Evolutionary conservation across 1,139 yeast genomes (phyloP).

Genomic region (Hemisphaericaspora subhashii): DNA sequence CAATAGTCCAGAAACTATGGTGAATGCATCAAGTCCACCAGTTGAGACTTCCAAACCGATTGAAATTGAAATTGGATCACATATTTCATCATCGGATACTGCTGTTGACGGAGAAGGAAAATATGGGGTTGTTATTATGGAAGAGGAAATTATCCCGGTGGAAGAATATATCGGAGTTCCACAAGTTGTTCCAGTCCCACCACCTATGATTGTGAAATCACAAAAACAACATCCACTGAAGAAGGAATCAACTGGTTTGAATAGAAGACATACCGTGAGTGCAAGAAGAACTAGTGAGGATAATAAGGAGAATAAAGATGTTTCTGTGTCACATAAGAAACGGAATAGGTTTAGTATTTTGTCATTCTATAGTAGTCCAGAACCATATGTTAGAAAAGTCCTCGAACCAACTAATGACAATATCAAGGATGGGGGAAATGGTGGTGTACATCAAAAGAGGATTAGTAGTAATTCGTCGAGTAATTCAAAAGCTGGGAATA

Average conservation of each 20-base stretch:
- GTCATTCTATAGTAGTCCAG: conserved; percentile 38
- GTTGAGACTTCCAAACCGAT: neutral
- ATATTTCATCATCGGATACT: conserved; percentile 3
- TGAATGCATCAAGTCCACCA: too few species aligned
- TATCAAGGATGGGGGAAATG: conserved; percentile 18
- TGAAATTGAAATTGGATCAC: conserved; percentile 1
- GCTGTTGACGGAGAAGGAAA: neutral
- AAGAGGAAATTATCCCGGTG: conserved; percentile 12
- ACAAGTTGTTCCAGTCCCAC: too few species aligned
- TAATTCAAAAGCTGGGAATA: conserved; percentile 17
- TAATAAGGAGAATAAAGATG: conserved; percentile 32
- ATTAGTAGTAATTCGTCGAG: conserved; percentile 15
- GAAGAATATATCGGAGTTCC: conserved; percentile 15
- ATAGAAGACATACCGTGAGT: conserved; percentile 12
- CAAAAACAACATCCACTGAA: neutral
- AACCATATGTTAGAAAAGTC: conserved; percentile 25
- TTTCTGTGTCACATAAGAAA: conserved; percentile 40
- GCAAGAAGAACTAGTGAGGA: conserved; percentile 12
- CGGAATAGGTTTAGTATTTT: conserved; percentile 53
- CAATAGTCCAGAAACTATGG: conserved; percentile 1
- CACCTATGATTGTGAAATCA: too few species aligned
- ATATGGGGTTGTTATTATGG: conserved; percentile 2
- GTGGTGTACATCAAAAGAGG: conserved; percentile 21
- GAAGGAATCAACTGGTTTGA: neutral
- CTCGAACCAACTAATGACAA: conserved; percentile 46